Base-by-base conservation (phyloP, 202 grass and related monocot genomes). In the Panicum hallii region DNA sequence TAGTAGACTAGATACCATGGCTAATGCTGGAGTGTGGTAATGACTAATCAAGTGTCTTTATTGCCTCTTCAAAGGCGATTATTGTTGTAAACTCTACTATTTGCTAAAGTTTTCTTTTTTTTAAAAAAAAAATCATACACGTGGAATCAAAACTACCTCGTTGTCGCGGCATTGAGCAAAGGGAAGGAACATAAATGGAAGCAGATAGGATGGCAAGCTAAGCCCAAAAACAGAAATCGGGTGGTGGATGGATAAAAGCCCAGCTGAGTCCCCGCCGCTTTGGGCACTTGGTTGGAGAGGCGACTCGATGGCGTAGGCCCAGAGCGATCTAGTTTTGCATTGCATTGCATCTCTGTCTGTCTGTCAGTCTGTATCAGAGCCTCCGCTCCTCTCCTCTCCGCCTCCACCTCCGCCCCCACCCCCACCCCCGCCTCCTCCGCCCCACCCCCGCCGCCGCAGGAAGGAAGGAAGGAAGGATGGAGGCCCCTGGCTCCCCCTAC, bases 401-500 rank as follows among this genome's bases (percentile, higher is more conserved):
- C 71, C 66, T 11, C 43, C 49, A 3, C 50, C 50, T 20, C 34
- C 67, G 0, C 47, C 13, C 5, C 50, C 83, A 1, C 80, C 74
- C 13, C 42, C 1, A 6, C 28, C 67, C 47, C 7, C 80, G 45
- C 0, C 19, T 36, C 0, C 19, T 7, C 57, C 61, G 11, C 63
- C 77, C 42, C 10, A 38, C 75, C 76, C 3, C 80, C 46, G 1
- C 80, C 63, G 10, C 70, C 65, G 2, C 58, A 6, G 88, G 36
- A 9, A 70, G 43, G 26, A 26, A 26, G 26, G 68, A 72, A 22
- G 16, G 11, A 41, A 82, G 67, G 71, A 97, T 97, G 94, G 94
- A 97, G 36, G 84, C 90, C 58, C 87, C 91, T 7, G 91, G 91
- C 70, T 97, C 94, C 67, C 94, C 94, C 68, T 97, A 97, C 83